Percentiles rank a stretch among this genome's conserved stretches.
These are phyloP conservation scores for Cyclocybe cylindracea DNA, from an alignment of 768 basidiomycete genomes.

Conservation along the genomic window DNA sequence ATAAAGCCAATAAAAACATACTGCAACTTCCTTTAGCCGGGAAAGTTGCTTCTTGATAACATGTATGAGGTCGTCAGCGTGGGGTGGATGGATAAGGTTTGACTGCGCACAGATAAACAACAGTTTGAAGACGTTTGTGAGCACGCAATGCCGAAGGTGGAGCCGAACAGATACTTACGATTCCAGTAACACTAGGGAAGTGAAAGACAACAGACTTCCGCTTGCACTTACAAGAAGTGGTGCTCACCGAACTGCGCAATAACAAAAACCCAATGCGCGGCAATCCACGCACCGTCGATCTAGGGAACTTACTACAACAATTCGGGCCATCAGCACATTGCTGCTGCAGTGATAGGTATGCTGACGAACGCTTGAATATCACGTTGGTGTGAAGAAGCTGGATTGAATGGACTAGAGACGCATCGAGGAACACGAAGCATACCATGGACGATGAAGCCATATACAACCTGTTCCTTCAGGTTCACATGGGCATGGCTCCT, in stretches of 20 bases:
- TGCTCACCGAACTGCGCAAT: conserved; percentile 39
- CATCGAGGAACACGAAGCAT: conserved; percentile 9
- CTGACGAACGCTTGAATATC: conserved; percentile 36
- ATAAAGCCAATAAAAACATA: conserved; percentile 15
- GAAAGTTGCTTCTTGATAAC: conserved; percentile 37
- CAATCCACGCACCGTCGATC: conserved; percentile 36
- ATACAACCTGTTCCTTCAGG: conserved; percentile 28
- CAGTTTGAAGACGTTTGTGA: conserved; percentile 24
- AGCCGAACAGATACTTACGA: conserved; percentile 26
- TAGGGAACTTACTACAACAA: conserved; percentile 33
- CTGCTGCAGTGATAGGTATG: not conserved
- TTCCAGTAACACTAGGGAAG: conserved; percentile 37
- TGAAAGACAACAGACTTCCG: not conserved
- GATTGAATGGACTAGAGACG: not conserved
- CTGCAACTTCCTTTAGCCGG: conserved; percentile 34
- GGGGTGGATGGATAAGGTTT: not conserved
- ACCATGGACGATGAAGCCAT: conserved; percentile 46
- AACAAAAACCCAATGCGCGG: conserved; percentile 36
- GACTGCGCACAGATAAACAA: conserved; percentile 34
- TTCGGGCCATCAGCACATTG: not conserved
- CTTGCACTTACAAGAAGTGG: not conserved
- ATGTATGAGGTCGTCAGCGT: not conserved
- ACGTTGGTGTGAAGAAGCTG: conserved; percentile 42
- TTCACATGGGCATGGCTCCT: not conserved
- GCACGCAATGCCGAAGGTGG: not conserved